Base-by-base conservation (phyloP, 805 yeast species). In the Wickerhamomyces sydowiorum region DNA sequence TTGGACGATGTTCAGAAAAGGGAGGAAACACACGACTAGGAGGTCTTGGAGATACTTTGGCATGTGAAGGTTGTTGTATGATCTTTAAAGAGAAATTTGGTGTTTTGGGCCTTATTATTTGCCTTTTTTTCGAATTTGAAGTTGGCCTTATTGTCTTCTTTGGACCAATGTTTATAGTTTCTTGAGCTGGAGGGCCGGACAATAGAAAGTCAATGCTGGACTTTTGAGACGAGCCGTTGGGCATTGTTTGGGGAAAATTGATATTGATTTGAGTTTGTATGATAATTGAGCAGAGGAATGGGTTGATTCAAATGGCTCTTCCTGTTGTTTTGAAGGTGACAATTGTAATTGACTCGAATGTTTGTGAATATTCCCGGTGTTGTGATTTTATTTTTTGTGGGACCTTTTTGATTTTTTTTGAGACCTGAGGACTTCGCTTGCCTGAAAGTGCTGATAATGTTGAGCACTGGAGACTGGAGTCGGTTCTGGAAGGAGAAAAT, bases 1-100 rank as follows among this genome's bases (percentile, higher is more conserved):
- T 59, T 3, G 64, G 65, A 10, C 65, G 46, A 41, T 60, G 62
- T 38, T 60, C 65, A 4, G 58, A 48, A 40, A 54, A 47, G 1
- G 61, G 58, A 7, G 59, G 55, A 43, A 49, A 52, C 3, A 48
- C 51, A 17, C 52, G 36, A 0, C 53, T 46, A 3, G 52, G 40
- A 2, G 53, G 41, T 4, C 52, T 40, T 1, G 60, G 56, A 1
- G 60, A 49, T n/a, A 59, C 63, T 37, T 60, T 60, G 20, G 59
- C 59, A 40, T 56, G 53, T 18, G 46, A 40, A 4, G 65, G 65
- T 39, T 60, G 63, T 39, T 60, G 64, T 15, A 60, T 36, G 24
- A 60, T 42, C 13, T 44, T 40, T 25, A 51, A 33, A 3, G 54
- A 42, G 12, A 55, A 37, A 3, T 42, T 34, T 3, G 57, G 54